A percentile compares a stretch with the other conserved stretches of the same genome.
These are phyloP conservation scores for Termitomyces sp. DNA, from an alignment of 768 basidiomycete genomes.

Conservation along the genomic window DNA sequence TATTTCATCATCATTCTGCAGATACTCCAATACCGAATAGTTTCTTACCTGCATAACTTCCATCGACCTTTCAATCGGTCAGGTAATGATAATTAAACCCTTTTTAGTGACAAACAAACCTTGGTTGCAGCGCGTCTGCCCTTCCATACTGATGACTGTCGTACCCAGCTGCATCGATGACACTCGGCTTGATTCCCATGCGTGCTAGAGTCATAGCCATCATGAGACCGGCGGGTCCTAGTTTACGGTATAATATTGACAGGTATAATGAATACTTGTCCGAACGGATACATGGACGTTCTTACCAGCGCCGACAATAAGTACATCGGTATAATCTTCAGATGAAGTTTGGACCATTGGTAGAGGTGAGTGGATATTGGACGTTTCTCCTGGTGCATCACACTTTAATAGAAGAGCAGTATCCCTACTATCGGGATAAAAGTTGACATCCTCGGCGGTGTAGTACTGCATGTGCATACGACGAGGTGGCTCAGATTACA, in stretches of 20 bases:
- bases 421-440: not conserved
- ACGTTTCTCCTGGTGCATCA: not conserved
- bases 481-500: conserved; percentile 7
- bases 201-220: conserved; percentile 13
- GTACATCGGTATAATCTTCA: conserved; percentile 9
- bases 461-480: conserved; percentile 4
- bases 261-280: not conserved
- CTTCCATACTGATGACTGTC: conserved; percentile 14
- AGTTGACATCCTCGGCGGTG: conserved; percentile 9
- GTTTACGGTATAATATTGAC: not conserved
- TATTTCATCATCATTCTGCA: not conserved
- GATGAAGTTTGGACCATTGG: conserved; percentile 12
- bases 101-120: not conserved
- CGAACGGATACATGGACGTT: not conserved
- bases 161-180: conserved; percentile 13
- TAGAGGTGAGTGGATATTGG: not conserved
- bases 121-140: conserved; percentile 13
- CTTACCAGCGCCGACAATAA: conserved; percentile 15
- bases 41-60: conserved; percentile 12
- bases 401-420: conserved; percentile 3
- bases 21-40: not conserved
- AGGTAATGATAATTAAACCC: not conserved
- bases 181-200: conserved; percentile 9
- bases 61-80: conserved; percentile 7
- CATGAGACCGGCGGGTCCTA: conserved; percentile 14